Percentiles rank a stretch among this genome's conserved stretches.
Conservation (phyloP, 345 rosid genomes). For the Euphorbia pulcherrima region DNA sequence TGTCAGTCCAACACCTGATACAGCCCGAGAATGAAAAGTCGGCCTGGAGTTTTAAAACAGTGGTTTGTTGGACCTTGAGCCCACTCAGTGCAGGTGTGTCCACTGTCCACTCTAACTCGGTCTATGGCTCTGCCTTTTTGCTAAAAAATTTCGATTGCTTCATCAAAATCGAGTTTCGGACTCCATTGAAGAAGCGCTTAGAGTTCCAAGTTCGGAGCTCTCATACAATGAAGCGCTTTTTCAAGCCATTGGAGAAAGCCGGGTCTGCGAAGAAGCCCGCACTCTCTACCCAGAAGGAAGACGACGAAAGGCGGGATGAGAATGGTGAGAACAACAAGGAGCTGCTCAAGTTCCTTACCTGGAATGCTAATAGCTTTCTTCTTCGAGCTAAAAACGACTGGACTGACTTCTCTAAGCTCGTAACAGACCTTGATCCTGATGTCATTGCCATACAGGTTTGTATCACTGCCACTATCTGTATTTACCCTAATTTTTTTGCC, state of each 20-base stretch:
- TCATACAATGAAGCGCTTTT: constrained; percentile 76
- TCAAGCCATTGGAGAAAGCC: constrained; percentile 83
- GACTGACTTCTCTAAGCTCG: constrained; percentile 66
- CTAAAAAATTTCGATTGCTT: no score
- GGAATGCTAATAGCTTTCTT: constrained; percentile 96
- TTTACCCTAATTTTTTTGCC: neutral
- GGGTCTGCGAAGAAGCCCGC: constrained; percentile 71
- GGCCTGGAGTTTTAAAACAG: no score
- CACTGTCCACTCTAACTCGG: no score
- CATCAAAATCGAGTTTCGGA: neutral
- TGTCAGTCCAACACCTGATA: no score
- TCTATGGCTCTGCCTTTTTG: no score
- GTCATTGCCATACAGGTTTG: constrained; percentile 91
- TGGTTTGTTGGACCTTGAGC: no score
- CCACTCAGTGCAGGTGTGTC: no score
- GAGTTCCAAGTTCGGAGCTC: neutral
- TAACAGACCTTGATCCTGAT: constrained; percentile 68
- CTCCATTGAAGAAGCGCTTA: neutral
- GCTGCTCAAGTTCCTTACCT: constrained; percentile 73
- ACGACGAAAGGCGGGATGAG: constrained; percentile 17
- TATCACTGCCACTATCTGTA: constrained; percentile 11
- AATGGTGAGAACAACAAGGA: constrained; percentile 36
- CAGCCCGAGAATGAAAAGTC: no score
- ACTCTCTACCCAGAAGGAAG: constrained; percentile 33
- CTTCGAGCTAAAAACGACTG: constrained; percentile 89